Evolutionary conservation across 2,329 filamentous ascomycete species (phyloP), one percentile per base, ranked within the genome.

Genomic region (Salinomyces thailandicus): DNA sequence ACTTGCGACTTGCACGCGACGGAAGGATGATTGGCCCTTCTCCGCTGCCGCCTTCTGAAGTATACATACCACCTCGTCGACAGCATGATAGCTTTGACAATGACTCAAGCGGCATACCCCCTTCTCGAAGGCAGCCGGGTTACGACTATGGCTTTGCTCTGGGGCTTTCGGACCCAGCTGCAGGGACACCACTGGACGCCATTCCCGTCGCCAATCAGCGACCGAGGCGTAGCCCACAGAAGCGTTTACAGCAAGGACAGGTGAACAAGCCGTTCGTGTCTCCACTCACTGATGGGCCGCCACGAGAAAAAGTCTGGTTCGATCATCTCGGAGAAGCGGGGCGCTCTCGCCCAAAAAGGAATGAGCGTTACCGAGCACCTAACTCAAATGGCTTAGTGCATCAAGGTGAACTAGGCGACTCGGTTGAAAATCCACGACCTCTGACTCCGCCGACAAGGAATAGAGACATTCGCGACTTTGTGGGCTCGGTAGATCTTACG

Each of bases 401-500:
- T 12, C 47, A 43, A 36, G 53, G 51, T 18, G 52, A 56, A 29
- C 44, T 50, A 3, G 49, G 43, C 18, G 49, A 52, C 26, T 34
- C 49, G 6, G 13, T 38, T 2, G 44, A 53, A 4, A 33, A 43
- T 13, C 37, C 43, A n/a, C 42, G 39, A 14, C 36, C 41, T 18
- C 31, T 52, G 28, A 53, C 47, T 9, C 46, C 43, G 19, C 53
- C 50, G 27, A 41, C 29, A 12, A 39, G 42, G 6, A 56, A 57
- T 37, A 47, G 46, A 22, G 54, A 58, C 37, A 58, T 59, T 27
- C 44, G 55, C 20, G 49, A 55, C 4, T 59, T 52, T 22, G 43
- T 52, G 5, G 45, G 36, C 9, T 30, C 38, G 2, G 37, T 41
- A 5, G 36, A 42, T 35, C 31, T 37, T 9, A 44, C 38, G n/a